Conservation (phyloP, 352 stramenopile species). For the Elongisporangium prolatum region DNA sequence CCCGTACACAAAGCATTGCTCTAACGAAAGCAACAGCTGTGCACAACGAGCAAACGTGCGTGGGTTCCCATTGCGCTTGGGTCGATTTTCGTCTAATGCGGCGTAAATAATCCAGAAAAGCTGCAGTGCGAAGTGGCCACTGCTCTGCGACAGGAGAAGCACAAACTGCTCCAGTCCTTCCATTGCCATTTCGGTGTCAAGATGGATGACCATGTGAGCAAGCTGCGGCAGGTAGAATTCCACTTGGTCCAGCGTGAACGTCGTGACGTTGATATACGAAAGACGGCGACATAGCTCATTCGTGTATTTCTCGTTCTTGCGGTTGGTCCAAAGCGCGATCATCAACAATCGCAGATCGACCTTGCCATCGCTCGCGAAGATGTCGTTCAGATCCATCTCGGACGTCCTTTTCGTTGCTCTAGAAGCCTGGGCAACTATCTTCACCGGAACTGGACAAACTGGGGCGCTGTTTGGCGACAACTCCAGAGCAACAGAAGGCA, state of each 20-base stretch:
- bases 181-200: slow-evolving; percentile 75
- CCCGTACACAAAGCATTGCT: slow-evolving; percentile 80
- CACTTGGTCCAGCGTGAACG: slow-evolving; percentile 59
- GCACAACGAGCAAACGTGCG: slow-evolving; percentile 70
- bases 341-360: slow-evolving; percentile 70
- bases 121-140: slow-evolving; percentile 76
- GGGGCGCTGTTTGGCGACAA: background rate
- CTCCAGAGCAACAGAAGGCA: background rate
- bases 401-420: background rate
- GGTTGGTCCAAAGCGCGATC: slow-evolving; percentile 73
- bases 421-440: slow-evolving; percentile 1
- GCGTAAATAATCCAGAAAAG: slow-evolving; percentile 86
- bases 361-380: slow-evolving; percentile 36
- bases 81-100: slow-evolving; percentile 70
- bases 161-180: slow-evolving; percentile 78
- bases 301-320: slow-evolving; percentile 54
- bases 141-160: slow-evolving; percentile 66
- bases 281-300: slow-evolving; percentile 57
- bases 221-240: slow-evolving; percentile 82
- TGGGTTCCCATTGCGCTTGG: slow-evolving; percentile 56
- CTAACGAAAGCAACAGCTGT: slow-evolving; percentile 63
- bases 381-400: slow-evolving; percentile 17
- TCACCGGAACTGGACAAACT: slow-evolving; percentile 5
- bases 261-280: slow-evolving; percentile 38
- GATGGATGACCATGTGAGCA: slow-evolving; percentile 78